Evolutionary conservation across 305 asterid genomes (phyloP).

Genomic region (Fraxinus platypoda): DNA sequence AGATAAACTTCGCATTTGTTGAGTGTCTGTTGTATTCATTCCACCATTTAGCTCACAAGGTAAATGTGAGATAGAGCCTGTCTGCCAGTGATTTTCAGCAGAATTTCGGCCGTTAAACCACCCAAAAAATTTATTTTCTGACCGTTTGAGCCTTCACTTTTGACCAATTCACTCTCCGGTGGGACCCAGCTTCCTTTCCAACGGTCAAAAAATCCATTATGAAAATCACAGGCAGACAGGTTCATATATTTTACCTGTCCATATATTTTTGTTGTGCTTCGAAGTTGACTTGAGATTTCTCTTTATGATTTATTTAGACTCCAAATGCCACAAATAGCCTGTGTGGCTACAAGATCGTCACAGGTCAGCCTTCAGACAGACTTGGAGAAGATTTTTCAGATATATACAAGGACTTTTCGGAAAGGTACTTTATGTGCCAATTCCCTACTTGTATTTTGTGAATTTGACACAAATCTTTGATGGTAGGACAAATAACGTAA

Average conservation of each 20-base stretch:
- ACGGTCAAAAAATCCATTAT: too few species aligned
- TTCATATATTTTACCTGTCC: not conserved
- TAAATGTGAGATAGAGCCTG: slow-evolving; percentile 30
- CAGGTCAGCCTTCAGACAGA: slow-evolving; percentile 98
- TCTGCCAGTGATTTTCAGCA: too few species aligned
- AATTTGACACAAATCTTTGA: not conserved
- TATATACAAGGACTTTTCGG: slow-evolving; percentile 76
- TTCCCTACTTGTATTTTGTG: not conserved
- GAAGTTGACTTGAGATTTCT: slow-evolving; percentile 8
- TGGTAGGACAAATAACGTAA: not conserved
- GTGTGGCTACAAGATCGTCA: slow-evolving; percentile 93
- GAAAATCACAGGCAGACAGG: too few species aligned
- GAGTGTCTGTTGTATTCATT: slow-evolving; percentile 79
- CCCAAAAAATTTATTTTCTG: too few species aligned
- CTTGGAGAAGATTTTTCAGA: slow-evolving; percentile 95
- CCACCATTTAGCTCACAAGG: slow-evolving; percentile 93
- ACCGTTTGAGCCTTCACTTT: too few species aligned
- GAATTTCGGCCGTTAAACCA: too few species aligned
- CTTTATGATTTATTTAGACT: slow-evolving; percentile 46
- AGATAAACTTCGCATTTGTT: slow-evolving; percentile 67
- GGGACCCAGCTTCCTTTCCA: too few species aligned
- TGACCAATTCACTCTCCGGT: too few species aligned
- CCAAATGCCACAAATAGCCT: slow-evolving; percentile 92
- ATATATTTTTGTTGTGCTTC: not conserved
- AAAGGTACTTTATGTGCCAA: slow-evolving; percentile 52